Conservation (phyloP, 345 rosid species). For the Dovyalis caffra region DNA sequence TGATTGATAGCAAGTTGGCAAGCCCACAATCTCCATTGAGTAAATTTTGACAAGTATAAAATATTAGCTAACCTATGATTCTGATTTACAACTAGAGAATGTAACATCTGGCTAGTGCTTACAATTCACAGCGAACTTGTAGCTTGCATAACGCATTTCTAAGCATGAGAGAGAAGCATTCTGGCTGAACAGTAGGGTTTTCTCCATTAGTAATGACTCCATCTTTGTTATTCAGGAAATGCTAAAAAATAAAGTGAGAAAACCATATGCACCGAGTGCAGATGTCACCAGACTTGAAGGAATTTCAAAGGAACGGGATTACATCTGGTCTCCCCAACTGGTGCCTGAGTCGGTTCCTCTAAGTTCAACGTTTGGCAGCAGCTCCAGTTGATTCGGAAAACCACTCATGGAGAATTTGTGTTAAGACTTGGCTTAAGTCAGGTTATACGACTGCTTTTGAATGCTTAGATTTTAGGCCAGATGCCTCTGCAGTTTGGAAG, state of each 20-base stretch:
- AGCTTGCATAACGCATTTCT: neutral
- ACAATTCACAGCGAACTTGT: neutral
- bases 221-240: constrained; percentile 49
- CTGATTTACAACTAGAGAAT: neutral
- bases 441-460: neutral
- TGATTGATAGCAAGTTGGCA: neutral
- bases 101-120: neutral
- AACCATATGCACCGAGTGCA: constrained; percentile 71
- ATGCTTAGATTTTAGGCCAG: neutral
- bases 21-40: neutral
- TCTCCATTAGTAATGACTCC: neutral
- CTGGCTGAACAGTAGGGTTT: neutral
- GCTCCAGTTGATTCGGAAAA: constrained; percentile 24
- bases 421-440: neutral
- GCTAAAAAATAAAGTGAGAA: constrained; percentile 66
- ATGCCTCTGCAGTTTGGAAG: neutral
- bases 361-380: constrained; percentile 65
- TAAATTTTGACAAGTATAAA: neutral
- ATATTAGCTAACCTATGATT: neutral
- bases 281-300: constrained; percentile 39
- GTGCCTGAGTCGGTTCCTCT: constrained; percentile 44
- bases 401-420: neutral
- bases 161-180: neutral
- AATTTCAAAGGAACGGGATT: constrained; percentile 47
- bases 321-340: constrained; percentile 51